Conservation (phyloP, 164 flowering plant species). For the Macadamia tetraphylla region DNA sequence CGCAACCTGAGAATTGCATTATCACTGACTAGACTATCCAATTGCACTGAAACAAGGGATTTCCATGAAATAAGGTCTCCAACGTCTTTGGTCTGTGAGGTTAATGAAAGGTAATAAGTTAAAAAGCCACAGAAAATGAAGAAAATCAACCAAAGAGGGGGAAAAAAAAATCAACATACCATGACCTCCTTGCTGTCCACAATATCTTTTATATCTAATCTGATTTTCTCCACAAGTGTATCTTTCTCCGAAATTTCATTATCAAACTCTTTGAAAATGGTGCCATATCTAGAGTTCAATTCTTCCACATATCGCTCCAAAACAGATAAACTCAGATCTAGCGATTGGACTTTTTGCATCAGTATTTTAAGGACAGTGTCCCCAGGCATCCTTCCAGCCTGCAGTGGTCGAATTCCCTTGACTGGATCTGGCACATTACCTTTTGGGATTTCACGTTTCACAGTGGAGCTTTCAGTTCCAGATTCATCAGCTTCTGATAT, state of each 20-base stretch:
- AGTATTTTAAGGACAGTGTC: constrained; percentile 91
- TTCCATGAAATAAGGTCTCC: constrained; percentile 68
- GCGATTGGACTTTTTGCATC: constrained; percentile 84
- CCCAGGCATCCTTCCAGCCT: constrained; percentile 80
- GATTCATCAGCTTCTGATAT: constrained; percentile 30
- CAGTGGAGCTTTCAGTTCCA: constrained; percentile 20
- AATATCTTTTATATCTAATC: constrained; percentile 42
- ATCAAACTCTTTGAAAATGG: constrained; percentile 65
- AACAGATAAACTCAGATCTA: constrained; percentile 76
- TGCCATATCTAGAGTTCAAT: constrained; percentile 64
- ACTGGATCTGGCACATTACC: constrained; percentile 45
- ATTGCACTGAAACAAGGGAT: constrained; percentile 56
- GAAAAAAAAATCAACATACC: constrained; percentile 38
- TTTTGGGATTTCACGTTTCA: constrained; percentile 25
- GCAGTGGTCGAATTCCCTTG: constrained; percentile 59
- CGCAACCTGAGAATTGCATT: constrained; percentile 74
- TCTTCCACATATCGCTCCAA: constrained; percentile 85
- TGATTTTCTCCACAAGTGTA: constrained; percentile 44
- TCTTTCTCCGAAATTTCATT: constrained; percentile 57
- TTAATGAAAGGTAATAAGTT: constrained; percentile 7
- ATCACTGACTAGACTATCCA: constrained; percentile 51
- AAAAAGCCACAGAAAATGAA: neutral
- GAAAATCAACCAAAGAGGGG: neutral
- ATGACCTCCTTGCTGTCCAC: constrained; percentile 42
- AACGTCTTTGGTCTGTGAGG: constrained; percentile 62